Conservation (phyloP, 129 eudicot genomes). For the Escallonia herrerae region DNA sequence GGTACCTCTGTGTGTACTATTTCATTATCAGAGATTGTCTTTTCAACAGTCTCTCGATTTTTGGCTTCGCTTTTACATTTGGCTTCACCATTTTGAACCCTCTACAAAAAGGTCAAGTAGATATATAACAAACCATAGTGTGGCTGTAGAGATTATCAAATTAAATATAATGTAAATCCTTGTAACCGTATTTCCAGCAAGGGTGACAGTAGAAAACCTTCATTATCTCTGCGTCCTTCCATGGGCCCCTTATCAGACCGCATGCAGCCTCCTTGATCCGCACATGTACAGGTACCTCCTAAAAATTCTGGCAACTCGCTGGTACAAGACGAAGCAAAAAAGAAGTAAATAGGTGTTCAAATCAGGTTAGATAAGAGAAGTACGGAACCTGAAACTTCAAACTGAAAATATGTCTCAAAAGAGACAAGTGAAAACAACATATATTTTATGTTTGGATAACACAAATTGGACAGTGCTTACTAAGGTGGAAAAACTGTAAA, state of each 20-base stretch:
- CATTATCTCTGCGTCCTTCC: constrained; percentile 56
- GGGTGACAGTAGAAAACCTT: constrained; percentile 24
- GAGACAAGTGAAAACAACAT: too few species aligned
- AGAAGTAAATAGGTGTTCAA: background rate
- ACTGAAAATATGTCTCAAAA: too few species aligned
- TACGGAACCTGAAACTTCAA: too few species aligned
- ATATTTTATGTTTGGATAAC: too few species aligned
- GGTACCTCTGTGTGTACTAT: constrained; percentile 9
- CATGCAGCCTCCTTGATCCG: constrained; percentile 59
- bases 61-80: constrained; percentile 23
- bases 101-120: background rate
- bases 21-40: constrained; percentile 36
- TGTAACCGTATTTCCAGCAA: background rate
- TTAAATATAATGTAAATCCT: background rate
- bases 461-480: too few species aligned
- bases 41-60: constrained; percentile 33
- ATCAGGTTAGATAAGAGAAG: background rate
- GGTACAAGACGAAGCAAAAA: constrained; percentile 12
- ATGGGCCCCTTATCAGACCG: constrained; percentile 54
- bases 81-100: constrained; percentile 50
- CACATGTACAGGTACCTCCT: constrained; percentile 60
- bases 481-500: too few species aligned
- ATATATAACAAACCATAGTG: too few species aligned
- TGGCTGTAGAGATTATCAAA: background rate
- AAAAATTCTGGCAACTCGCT: constrained; percentile 56